These are phyloP conservation scores for Hypsizygus ulmarius DNA, from an alignment of 1,284 basidiomycete species.

Conservation along the genomic window DNA sequence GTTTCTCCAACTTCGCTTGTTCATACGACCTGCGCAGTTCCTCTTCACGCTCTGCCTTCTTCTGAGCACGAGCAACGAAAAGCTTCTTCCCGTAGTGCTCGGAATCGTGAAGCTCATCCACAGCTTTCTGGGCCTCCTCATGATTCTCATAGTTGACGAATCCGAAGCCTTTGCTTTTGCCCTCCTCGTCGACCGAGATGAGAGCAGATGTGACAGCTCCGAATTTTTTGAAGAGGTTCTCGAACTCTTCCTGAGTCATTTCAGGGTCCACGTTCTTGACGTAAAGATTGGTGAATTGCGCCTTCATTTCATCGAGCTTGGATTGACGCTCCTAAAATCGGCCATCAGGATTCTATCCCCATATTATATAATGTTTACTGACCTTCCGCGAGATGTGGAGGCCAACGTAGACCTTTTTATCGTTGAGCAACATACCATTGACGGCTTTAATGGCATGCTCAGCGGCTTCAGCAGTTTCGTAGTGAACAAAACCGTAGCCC, in stretches of 20 bases:
- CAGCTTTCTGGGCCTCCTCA: conserved; percentile 89
- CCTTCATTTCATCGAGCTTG: conserved; percentile 96
- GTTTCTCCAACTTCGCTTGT: conserved; percentile 94
- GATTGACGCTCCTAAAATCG: conserved; percentile 82
- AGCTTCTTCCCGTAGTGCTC: conserved; percentile 90
- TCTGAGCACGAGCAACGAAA: conserved; percentile 96
- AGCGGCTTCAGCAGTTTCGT: conserved; percentile 96
- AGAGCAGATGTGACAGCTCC: conserved; percentile 91
- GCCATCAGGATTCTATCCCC: conserved; percentile 1
- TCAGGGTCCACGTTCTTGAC: conserved; percentile 95
- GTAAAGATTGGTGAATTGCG: conserved; percentile 98
- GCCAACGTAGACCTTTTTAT: conserved; percentile 99
- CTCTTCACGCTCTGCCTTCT: conserved; percentile 98
- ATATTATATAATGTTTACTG: conserved; percentile 20
- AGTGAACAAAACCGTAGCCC: conserved; percentile 99
- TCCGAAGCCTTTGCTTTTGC: conserved; percentile 95
- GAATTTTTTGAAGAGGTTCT: conserved; percentile 76
- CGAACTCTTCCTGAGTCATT: conserved; percentile 86
- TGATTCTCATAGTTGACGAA: conserved; percentile 97
- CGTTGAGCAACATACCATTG: conserved; percentile 99
- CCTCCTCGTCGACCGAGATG: conserved; percentile 79
- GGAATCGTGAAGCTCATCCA: conserved; percentile 87
- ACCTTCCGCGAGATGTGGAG: conserved; percentile 97
- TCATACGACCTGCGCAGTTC: conserved; percentile 95
- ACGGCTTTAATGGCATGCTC: conserved; percentile 97